Base-by-base conservation (phyloP, 192 early-diverging fungal genomes). In the Backusella macrospora region DNA sequence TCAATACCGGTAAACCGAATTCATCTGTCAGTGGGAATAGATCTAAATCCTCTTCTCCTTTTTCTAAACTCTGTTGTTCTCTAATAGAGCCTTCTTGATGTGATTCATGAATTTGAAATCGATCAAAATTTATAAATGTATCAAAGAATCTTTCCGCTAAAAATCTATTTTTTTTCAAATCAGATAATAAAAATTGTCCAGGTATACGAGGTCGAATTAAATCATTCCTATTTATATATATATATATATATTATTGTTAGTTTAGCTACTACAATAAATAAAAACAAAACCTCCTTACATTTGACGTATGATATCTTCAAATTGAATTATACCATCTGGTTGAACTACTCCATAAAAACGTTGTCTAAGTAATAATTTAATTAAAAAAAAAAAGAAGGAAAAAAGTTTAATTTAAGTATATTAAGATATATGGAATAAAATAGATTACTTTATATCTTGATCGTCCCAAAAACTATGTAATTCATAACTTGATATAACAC, bases 391-490 rank as follows among this genome's bases (percentile, higher is more conserved):
- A 16, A 4, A 21, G 26, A 68, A 47, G 8, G 9, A 52, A 8
- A 10, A 6, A 16, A 7, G 49, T 34, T 70, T 29, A 46, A 29
- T 70, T 9, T 70, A 49, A 10, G 15, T 40, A 71, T 16, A 12
- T 4, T 37, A 12, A 65, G 6, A 66, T 38, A 23, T 59, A 44
- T 12, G 18, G 3, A 42, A 14, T 49, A 21, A 39, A 39, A 13
- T 10, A 8, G 34, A 13, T 64, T 76, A 75, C 71, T 68, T 76
- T 55, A 42, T 44, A 21, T 69, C 83, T 81, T 98, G 97, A 78
- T 98, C 95, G 59, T 92, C 89, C 79, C 88, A 99, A 77, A 97
- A 95, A 62, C 91, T 87, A 62, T 89, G 83, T 6, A 99, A 80
- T 83, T 99, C 97, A 77, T 94, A 92, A n/a, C 92, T 83, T 18